A percentile compares a stretch with the other conserved stretches of the same genome.
Evolutionary conservation across 2,329 filamentous ascomycete genomes (phyloP).

Genomic region (Diaporthe sp.): DNA sequence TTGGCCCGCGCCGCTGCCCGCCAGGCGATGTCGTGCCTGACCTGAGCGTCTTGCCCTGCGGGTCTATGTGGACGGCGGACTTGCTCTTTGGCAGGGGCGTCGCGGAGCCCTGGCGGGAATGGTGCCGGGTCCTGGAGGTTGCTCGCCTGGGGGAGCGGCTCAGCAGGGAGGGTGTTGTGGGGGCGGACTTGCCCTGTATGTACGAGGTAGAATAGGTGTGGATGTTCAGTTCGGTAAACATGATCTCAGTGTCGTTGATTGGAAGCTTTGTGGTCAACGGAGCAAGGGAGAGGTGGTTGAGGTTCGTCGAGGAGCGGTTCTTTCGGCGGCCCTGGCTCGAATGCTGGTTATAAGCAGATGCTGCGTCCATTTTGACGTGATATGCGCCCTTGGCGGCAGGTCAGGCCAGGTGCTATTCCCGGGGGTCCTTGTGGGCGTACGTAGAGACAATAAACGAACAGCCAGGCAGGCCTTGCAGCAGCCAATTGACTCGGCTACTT

Average conservation of each 20-base stretch:
- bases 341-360: conserved; percentile 68
- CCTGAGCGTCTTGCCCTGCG: conserved; percentile 42
- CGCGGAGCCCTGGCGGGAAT: conserved; percentile 56
- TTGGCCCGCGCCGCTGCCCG: conserved; percentile 48
- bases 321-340: conserved; percentile 70
- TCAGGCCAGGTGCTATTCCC: conserved; percentile 19
- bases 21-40: conserved; percentile 41
- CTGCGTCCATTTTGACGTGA: conserved; percentile 66
- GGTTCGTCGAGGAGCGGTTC: conserved; percentile 70
- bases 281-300: conserved; percentile 74
- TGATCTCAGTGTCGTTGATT: conserved; percentile 66
- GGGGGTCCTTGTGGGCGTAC: neutral
- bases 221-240: conserved; percentile 52
- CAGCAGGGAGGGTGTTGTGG: conserved; percentile 74
- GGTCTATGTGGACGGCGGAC: conserved; percentile 70
- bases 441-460: neutral
- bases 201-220: conserved; percentile 63
- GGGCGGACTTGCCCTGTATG: conserved; percentile 73
- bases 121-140: conserved; percentile 57
- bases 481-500: conserved; percentile 18
- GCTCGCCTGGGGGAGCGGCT: conserved; percentile 68
- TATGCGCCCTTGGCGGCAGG: neutral
- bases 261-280: conserved; percentile 74
- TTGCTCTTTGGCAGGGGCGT: conserved; percentile 70
- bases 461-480: neutral